These are phyloP conservation scores for Botrytis elliptica DNA, from an alignment of 2,329 filamentous ascomycete genomes.

Conservation along the genomic window DNA sequence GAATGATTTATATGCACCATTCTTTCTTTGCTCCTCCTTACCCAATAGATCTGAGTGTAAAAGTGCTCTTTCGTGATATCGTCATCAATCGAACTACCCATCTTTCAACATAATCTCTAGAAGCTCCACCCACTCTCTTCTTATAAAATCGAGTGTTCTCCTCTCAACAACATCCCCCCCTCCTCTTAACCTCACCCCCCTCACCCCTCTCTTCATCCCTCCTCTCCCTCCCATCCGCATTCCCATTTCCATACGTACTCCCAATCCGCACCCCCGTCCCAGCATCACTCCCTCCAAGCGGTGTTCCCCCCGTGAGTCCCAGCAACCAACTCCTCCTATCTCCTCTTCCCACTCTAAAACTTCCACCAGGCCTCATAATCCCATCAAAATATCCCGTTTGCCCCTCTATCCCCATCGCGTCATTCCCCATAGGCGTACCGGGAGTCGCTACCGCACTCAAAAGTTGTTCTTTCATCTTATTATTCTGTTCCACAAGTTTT, in stretches of 20 bases:
- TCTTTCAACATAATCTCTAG: background rate
- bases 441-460: slow-evolving; percentile 48
- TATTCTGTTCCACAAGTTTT: slow-evolving; percentile 73
- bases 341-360: slow-evolving; percentile 56
- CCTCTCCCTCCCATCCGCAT: slow-evolving; percentile 3
- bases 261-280: background rate
- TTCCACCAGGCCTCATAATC: slow-evolving; percentile 49
- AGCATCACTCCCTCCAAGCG: slow-evolving; percentile 5
- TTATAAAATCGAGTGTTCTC: background rate
- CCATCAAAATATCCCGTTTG: slow-evolving; percentile 48
- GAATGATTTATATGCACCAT: background rate
- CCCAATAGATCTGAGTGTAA: background rate
- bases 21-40: background rate
- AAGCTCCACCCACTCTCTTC: background rate
- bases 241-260: background rate
- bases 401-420: slow-evolving; percentile 25
- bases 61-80: background rate
- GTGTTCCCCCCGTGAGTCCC: background rate
- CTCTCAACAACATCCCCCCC: slow-evolving; percentile 11
- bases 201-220: background rate
- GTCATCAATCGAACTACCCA: background rate
- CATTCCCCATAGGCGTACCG: slow-evolving; percentile 40
- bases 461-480: slow-evolving; percentile 53
- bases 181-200: background rate
- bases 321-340: slow-evolving; percentile 64